These are phyloP conservation scores for Ustilago trichophora DNA, from an alignment of 1,284 basidiomycete species.

Conservation along the genomic window DNA sequence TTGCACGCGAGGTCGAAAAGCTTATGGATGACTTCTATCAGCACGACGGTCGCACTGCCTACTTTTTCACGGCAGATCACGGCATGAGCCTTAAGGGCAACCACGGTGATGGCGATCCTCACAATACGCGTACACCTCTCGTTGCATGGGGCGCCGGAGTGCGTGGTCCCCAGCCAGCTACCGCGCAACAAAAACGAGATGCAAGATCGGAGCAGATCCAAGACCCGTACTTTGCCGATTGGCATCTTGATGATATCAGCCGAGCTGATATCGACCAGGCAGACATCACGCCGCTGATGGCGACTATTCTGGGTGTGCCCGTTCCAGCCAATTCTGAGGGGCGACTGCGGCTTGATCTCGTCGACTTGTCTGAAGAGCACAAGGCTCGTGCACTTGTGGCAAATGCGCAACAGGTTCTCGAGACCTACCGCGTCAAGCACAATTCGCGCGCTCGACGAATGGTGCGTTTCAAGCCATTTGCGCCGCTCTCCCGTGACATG, in stretches of 20 bases:
- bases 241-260: constrained; percentile 46
- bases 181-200: constrained; percentile 2
- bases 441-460: constrained; percentile 28
- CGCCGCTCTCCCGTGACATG: constrained; percentile 3
- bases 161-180: constrained; percentile 19
- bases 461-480: constrained; percentile 50
- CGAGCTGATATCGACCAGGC: constrained; percentile 78
- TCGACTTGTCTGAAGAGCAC: constrained; percentile 66
- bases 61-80: constrained; percentile 87
- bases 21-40: constrained; percentile 75
- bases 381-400: constrained; percentile 74
- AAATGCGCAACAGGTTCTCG: constrained; percentile 80
- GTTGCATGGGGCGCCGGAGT: constrained; percentile 82
- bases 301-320: constrained; percentile 53
- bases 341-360: constrained; percentile 62
- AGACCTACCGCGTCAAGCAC: constrained; percentile 82
- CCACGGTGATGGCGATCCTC: constrained; percentile 88
- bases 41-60: constrained; percentile 74
- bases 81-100: constrained; percentile 90
- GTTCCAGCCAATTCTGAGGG: constrained; percentile 67
- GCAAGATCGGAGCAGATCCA: constrained; percentile 5
- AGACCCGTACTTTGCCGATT: constrained; percentile 53
- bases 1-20: constrained; percentile 76
- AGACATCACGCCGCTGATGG: constrained; percentile 82
- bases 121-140: constrained; percentile 85